A percentile compares a stretch with the other conserved stretches of the same genome.
phyloP scores from a whole-genome alignment of 2,329 filamentous ascomycete species.

The Ophiostoma australiae region DNA sequence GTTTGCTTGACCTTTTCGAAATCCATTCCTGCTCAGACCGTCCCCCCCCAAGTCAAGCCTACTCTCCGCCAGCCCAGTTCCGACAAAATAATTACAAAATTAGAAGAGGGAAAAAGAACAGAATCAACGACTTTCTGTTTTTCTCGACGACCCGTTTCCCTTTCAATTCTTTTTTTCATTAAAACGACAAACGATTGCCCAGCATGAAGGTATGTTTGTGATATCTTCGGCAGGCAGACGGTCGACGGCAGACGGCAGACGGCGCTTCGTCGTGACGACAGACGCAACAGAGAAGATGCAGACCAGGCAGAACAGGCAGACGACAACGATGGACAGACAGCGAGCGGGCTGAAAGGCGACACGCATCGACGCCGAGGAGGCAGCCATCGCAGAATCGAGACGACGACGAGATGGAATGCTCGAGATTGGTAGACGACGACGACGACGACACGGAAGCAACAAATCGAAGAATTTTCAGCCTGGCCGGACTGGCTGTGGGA shows the following conservation, averaged over 20 bases:
- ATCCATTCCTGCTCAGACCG: not conserved
- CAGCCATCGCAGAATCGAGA: not conserved
- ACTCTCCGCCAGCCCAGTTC: slow-evolving; percentile 9
- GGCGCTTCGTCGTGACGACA: not conserved
- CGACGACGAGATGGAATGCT: slow-evolving; percentile 15
- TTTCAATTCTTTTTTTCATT: slow-evolving; percentile 22
- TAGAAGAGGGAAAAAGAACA: slow-evolving; percentile 15
- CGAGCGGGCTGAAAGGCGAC: not conserved
- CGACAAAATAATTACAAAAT: slow-evolving; percentile 16
- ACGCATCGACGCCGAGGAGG: not conserved
- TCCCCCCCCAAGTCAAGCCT: slow-evolving; percentile 1
- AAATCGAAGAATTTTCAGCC: not conserved
- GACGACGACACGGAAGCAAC: not conserved
- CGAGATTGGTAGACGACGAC: slow-evolving; percentile 5
- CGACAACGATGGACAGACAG: not conserved
- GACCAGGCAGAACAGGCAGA: not conserved
- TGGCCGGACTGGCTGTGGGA: not conserved
- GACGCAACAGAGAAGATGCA: not conserved
- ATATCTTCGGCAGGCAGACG: slow-evolving; percentile 11
- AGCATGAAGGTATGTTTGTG: slow-evolving; percentile 28
- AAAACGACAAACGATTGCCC: slow-evolving; percentile 20
- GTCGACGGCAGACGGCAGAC: slow-evolving; percentile 1
- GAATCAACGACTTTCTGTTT: slow-evolving; percentile 23
- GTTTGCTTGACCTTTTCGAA: not conserved
- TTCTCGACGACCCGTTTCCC: slow-evolving; percentile 19